Evolutionary conservation across 176 grass and related monocot species (phyloP), one percentile per base, ranked within the genome.

Genomic region (Puccinellia tenuiflora): DNA sequence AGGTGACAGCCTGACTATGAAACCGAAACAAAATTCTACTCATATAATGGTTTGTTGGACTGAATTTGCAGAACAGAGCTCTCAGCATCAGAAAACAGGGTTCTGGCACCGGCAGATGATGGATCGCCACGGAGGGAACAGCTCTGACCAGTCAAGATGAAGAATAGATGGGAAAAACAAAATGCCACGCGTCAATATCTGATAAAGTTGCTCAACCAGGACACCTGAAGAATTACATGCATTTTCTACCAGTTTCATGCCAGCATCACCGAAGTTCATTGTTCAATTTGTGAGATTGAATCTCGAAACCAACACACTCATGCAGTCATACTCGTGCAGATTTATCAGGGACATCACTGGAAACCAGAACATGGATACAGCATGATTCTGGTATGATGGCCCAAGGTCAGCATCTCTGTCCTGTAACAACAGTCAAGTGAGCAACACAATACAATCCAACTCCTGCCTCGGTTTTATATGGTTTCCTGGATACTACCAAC

Each of bases 21-120:
- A 28, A 73, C 14, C 18, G 5, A 34, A 22, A 24, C 65, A 66
- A 21, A 35, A 66, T 29, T 9, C 30, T 34, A 18, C 28, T 5
- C 16, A 15, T 13, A 48, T 48, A 37, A 67, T 17, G 3, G 18
- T 37, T 10, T 37, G 31, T 14, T 67, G 37, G 21, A 42, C 35
- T 69, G 35, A 40, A 40, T 31, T 2, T 1, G 26, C 21, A 31
- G 34, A 26, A 17, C 71, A 68, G 48, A 76, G 5, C 21, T 82
- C 35, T 74, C 76, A 14, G 20, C 66, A n/a, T 67, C 75, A 11
- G 43, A 38, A 3, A 1, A 9, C 34, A 42, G n/a, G 35, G 21
- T 65, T 66, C 52, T 66, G 68, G 82, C 81, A 80, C 81, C 81
- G 68, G 68, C 82, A 31, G 82, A 89, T 24, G 77, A 25, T 48